phyloP scores from a whole-genome alignment of 192 early-diverging fungal genomes.

The Pilaira anomala region DNA sequence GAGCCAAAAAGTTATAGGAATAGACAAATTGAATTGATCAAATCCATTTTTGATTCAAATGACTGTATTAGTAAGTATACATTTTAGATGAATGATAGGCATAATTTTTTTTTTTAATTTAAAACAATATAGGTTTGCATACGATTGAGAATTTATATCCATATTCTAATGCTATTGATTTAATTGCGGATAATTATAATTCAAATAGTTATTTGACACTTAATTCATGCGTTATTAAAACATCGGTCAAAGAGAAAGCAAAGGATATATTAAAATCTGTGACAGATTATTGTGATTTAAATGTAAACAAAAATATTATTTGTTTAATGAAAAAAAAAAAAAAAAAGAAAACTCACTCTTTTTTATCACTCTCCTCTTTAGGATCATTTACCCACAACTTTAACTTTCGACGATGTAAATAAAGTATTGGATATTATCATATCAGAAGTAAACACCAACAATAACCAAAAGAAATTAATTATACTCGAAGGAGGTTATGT shows the following conservation, averaged over 20 bases:
- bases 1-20: constrained; percentile 23
- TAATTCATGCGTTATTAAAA: neutral
- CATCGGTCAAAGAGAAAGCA: neutral
- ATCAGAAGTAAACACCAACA: neutral
- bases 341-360: too few species aligned
- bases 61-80: constrained; percentile 20
- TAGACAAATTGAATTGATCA: constrained; percentile 13
- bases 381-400: neutral
- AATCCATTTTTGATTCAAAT: constrained; percentile 14
- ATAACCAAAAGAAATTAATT: neutral
- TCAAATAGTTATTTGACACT: neutral
- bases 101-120: neutral
- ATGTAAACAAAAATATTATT: neutral
- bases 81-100: neutral
- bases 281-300: neutral
- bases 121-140: neutral
- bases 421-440: neutral
- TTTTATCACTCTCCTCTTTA: neutral
- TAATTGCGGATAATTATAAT: neutral
- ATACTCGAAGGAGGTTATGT: neutral
- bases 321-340: neutral
- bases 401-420: neutral
- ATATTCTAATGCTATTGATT: neutral
- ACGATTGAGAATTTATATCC: neutral
- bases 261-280: neutral